Percentiles rank a stretch among this genome's conserved stretches.
Evolutionary conservation across 768 basidiomycete genomes (phyloP).

Genomic region (Grammothele lineata): DNA sequence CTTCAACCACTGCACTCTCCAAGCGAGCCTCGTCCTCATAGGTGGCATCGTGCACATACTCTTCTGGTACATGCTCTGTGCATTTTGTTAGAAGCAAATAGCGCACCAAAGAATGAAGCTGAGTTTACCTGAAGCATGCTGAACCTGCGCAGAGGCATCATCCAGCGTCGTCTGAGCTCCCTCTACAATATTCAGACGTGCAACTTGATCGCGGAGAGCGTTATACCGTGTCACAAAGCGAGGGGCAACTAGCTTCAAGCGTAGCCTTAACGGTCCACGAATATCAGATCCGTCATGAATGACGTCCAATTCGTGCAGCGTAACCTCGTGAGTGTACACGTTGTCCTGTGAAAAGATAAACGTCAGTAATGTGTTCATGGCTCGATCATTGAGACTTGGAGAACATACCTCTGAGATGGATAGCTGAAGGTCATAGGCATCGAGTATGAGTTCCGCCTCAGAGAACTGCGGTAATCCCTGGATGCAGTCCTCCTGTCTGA

Average conservation of each 20-base stretch:
- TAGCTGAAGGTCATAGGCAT: slow-evolving; percentile 68
- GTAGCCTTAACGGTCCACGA: slow-evolving; percentile 58
- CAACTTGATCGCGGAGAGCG: slow-evolving; percentile 54
- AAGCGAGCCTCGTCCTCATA: no score
- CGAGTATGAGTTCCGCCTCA: slow-evolving; percentile 62
- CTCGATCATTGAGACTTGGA: not conserved
- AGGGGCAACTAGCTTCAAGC: slow-evolving; percentile 42
- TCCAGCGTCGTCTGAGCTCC: slow-evolving; percentile 2
- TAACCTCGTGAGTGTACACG: slow-evolving; percentile 60
- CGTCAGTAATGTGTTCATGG: not conserved
- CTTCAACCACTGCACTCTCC: no score
- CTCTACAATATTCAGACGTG: slow-evolving; percentile 29
- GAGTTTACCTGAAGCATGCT: no score
- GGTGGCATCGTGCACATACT: no score
- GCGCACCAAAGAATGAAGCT: no score
- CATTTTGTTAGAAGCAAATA: no score
- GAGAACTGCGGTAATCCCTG: slow-evolving; percentile 40
- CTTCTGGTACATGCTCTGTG: no score
- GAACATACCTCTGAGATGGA: slow-evolving; percentile 57
- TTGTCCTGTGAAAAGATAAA: slow-evolving; percentile 49
- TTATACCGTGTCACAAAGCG: slow-evolving; percentile 69
- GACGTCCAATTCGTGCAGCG: slow-evolving; percentile 67
- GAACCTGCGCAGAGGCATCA: no score
- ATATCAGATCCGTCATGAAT: slow-evolving; percentile 64
- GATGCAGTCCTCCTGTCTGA: slow-evolving; percentile 59